These are phyloP conservation scores for Viola pubescens DNA, from an alignment of 441 rosid species.

Conservation along the genomic window DNA sequence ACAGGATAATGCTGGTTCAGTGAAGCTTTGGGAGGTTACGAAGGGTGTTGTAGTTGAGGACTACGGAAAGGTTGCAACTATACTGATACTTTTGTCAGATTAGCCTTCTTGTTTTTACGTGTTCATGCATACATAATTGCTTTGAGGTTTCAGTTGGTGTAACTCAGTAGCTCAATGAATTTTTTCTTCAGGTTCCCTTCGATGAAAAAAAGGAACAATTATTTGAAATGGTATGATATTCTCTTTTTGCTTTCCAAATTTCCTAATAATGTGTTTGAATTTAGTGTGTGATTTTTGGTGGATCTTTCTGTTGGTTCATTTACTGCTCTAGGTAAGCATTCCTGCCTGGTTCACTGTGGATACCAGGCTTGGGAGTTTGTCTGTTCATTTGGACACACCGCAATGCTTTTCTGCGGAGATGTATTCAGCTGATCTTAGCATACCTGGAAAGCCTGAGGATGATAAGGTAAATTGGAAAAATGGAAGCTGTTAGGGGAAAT, in stretches of 20 bases:
- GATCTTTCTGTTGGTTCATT: conserved; percentile 17
- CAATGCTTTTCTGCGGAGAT: conserved; percentile 99
- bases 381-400: conserved; percentile 93
- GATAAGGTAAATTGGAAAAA: conserved; percentile 59
- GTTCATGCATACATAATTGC: background rate
- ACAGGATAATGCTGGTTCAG: conserved; percentile 87
- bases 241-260: background rate
- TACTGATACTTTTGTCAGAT: conserved; percentile 1
- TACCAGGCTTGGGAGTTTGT: conserved; percentile 94
- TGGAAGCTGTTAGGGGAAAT: background rate
- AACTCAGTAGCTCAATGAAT: conserved; percentile 10
- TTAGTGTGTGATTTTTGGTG: conserved; percentile 4
- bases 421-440: conserved; percentile 93
- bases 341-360: conserved; percentile 99
- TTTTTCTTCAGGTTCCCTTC: conserved; percentile 60
- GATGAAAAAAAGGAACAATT: conserved; percentile 86
- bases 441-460: conserved; percentile 94
- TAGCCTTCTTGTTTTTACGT: background rate
- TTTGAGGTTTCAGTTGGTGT: background rate
- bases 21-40: conserved; percentile 95
- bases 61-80: conserved; percentile 70
- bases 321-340: conserved; percentile 71
- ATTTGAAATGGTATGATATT: conserved; percentile 73
- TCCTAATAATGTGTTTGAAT: background rate
- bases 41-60: conserved; percentile 80